Percentiles rank a stretch among this genome's conserved stretches.
phyloP scores from a whole-genome alignment of 2,329 filamentous ascomycete genomes.

The Hypoxylon sp. region DNA sequence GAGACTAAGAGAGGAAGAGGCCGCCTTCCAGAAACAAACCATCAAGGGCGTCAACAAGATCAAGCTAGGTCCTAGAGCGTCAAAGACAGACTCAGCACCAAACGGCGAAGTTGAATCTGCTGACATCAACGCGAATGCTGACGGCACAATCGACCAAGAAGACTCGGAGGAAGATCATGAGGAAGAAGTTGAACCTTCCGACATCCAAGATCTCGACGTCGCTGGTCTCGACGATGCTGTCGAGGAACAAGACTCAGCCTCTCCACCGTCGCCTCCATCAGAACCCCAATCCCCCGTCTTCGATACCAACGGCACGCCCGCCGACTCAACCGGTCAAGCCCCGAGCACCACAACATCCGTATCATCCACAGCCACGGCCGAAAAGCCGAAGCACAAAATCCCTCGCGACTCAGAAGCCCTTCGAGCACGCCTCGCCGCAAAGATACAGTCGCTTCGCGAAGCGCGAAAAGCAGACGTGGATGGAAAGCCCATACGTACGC shows the following conservation, averaged over 20 bases:
- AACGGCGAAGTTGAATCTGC: constrained; percentile 30
- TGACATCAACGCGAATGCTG: constrained; percentile 6
- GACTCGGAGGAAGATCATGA: constrained; percentile 41
- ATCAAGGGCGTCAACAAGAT: constrained; percentile 57
- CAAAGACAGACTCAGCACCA: constrained; percentile 45
- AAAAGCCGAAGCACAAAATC: constrained; percentile 76
- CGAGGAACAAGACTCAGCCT: constrained; percentile 55
- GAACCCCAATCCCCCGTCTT: constrained; percentile 73
- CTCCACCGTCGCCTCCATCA: constrained; percentile 60
- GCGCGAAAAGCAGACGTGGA: constrained; percentile 90
- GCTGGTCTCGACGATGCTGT: constrained; percentile 64
- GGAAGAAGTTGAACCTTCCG: constrained; percentile 48
- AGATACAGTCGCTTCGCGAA: constrained; percentile 87
- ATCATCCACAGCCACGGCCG: constrained; percentile 74
- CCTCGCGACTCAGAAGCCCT: constrained; percentile 81
- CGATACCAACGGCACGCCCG: constrained; percentile 66
- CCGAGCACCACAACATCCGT: constrained; percentile 76
- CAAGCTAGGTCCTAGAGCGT: constrained; percentile 53
- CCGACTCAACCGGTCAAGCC: constrained; percentile 61
- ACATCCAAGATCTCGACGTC: constrained; percentile 63
- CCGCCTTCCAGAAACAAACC: constrained; percentile 59
- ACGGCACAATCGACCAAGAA: constrained; percentile 24
- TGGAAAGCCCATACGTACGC: constrained; percentile 84
- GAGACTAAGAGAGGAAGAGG: constrained; percentile 57
- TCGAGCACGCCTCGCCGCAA: constrained; percentile 82